Base-by-base conservation (phyloP, 108 stramenopile species). In the Cyclotella kingstonii region DNA sequence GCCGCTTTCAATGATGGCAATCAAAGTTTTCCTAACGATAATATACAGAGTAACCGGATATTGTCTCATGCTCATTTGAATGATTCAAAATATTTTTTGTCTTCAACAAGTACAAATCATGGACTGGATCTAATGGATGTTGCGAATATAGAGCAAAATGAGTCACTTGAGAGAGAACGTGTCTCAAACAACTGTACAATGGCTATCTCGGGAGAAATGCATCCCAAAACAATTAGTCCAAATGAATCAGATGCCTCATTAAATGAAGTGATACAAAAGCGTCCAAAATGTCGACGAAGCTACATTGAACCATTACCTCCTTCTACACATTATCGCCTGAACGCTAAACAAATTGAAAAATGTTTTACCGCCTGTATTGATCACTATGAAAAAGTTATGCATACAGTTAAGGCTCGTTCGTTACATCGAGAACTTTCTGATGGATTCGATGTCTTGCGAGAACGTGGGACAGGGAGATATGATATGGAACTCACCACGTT, bases 391-490 rank as follows among this genome's bases (percentile, higher is more conserved):
- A 78, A 66, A 26, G 87, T 94, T 6, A 89, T 94, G 85, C 53
- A 74, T 46, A 94, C 93, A 1, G 93, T 94, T 30, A 86, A 84
- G 67, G 79, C 81, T 1, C 76, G 84, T 31, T 82, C 78, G 18
- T 77, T 94, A 35, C 49, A 72, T 39, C 71, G 79, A 54, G 93
- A 94, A 52, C 81, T 94, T 11, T 64, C 82, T 9, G 89, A 87
- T 75, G 93, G 93, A 17, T 94, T 94, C 62, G 93, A 94, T 60
- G 82, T 94, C 2, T 63, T 90, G 19, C 68, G 93, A n/a, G 93
- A 94, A 60, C 74, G 93, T 33, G 93, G 93, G 19, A 76, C 80
- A 22, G 93, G 89, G 35, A 73, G 93, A 26, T 94, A 76, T 65
- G 93, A 94, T 54, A 89, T 94, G 89, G 87, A 88, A 54, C 52